These are phyloP conservation scores for Phytopythium mirpurense DNA, from an alignment of 352 stramenopile genomes.

Conservation along the genomic window DNA sequence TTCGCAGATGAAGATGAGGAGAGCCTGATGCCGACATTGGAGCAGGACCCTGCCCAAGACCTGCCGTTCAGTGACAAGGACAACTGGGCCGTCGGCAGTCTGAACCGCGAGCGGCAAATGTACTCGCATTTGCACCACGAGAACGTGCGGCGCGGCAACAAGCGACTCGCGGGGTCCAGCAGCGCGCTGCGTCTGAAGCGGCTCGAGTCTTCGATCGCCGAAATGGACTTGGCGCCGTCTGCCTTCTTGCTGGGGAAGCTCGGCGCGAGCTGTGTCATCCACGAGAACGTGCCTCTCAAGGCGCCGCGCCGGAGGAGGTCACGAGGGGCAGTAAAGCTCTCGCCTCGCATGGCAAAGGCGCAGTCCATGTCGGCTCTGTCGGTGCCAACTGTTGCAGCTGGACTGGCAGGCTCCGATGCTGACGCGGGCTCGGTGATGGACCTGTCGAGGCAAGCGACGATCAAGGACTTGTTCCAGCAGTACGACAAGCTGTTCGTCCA, in stretches of 20 bases:
- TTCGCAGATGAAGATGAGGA: constrained; percentile 8
- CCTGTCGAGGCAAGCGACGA: constrained; percentile 14
- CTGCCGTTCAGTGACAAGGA: constrained; percentile 72
- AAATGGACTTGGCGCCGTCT: constrained; percentile 57
- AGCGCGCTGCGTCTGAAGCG: constrained; percentile 25
- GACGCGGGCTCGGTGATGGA: not conserved
- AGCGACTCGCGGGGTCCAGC: constrained; percentile 26
- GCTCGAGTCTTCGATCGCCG: constrained; percentile 22
- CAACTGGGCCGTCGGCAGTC: constrained; percentile 70
- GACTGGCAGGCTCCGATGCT: not conserved
- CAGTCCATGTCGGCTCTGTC: constrained; percentile 20
- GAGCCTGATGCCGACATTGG: constrained; percentile 31
- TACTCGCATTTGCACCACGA: constrained; percentile 70
- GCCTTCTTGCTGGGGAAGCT: constrained; percentile 65
- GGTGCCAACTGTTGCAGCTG: not conserved
- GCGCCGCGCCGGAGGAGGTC: constrained; percentile 7
- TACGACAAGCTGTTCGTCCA: constrained; percentile 36
- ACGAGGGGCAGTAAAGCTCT: constrained; percentile 15
- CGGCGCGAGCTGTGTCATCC: constrained; percentile 51
- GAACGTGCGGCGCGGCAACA: constrained; percentile 51
- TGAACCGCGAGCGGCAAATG: constrained; percentile 74
- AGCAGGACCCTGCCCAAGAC: constrained; percentile 28
- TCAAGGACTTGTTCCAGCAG: constrained; percentile 37
- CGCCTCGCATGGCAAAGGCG: constrained; percentile 12
- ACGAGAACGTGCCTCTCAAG: constrained; percentile 19